Evolutionary conservation across 805 yeast species (phyloP).

Genomic region (Pichia occidentalis): DNA sequence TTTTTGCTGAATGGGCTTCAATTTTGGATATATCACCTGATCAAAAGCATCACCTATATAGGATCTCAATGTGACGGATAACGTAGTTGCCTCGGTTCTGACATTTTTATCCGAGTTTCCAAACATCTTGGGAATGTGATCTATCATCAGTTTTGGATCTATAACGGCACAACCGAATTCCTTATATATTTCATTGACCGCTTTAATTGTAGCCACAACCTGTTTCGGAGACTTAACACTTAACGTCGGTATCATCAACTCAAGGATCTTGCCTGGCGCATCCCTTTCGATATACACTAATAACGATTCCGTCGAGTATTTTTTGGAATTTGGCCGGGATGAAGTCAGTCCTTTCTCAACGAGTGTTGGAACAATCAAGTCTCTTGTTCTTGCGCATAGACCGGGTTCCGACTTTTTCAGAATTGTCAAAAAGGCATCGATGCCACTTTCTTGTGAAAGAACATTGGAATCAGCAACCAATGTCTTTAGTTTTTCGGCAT

Average conservation of each 20-base stretch:
- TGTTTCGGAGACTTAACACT: constrained; percentile 68
- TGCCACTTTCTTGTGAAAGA: constrained; percentile 83
- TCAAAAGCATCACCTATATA: constrained; percentile 68
- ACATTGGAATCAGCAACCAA: constrained; percentile 77
- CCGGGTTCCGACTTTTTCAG: constrained; percentile 50
- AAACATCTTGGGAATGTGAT: constrained; percentile 59
- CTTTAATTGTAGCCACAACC: constrained; percentile 58
- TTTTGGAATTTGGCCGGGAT: constrained; percentile 66
- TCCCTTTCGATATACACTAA: constrained; percentile 59
- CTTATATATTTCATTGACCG: constrained; percentile 48
- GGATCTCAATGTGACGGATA: constrained; percentile 62
- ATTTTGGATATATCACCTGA: constrained; percentile 51
- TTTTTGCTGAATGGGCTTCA: constrained; percentile 89
- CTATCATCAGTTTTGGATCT: constrained; percentile 51
- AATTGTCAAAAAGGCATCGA: constrained; percentile 47
- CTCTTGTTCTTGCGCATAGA: constrained; percentile 36
- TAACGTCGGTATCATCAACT: constrained; percentile 56
- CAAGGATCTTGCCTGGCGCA: constrained; percentile 59
- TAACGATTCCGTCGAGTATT: constrained; percentile 55
- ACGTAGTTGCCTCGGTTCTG: constrained; percentile 64
- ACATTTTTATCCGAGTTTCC: constrained; percentile 84
- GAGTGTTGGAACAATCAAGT: constrained; percentile 40
- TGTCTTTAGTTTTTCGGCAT: constrained; percentile 50
- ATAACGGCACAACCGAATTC: constrained; percentile 60
- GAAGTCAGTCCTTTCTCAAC: constrained; percentile 82